Percentiles rank a stretch among this genome's conserved stretches.
Evolutionary conservation across 768 basidiomycete species (phyloP).

Genomic region (Coprinopsis cinerea): DNA sequence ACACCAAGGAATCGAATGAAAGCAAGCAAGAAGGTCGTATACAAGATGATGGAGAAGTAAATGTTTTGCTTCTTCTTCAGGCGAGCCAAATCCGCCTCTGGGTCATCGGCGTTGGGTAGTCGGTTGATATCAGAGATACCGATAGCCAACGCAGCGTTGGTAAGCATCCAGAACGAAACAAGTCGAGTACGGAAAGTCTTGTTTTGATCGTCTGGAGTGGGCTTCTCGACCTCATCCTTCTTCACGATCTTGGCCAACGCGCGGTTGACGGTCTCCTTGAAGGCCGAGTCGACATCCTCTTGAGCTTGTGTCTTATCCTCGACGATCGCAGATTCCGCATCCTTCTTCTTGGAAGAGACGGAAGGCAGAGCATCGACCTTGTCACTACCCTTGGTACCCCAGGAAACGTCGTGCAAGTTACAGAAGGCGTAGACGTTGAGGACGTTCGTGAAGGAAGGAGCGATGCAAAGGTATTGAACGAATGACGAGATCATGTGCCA

Average conservation of each 20-base stretch:
- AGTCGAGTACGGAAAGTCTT: constrained; percentile 90
- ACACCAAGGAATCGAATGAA: constrained; percentile 73
- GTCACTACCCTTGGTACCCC: constrained; percentile 95
- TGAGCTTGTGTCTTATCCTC: constrained; percentile 80
- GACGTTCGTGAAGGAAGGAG: constrained; percentile 91
- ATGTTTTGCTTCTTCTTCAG: constrained; percentile 39
- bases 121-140: constrained; percentile 75
- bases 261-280: constrained; percentile 88
- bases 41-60: constrained; percentile 77
- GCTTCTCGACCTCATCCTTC: constrained; percentile 67
- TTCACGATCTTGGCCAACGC: constrained; percentile 71
- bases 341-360: constrained; percentile 74
- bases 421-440: constrained; percentile 97
- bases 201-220: constrained; percentile 84
- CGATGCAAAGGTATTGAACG: constrained; percentile 83
- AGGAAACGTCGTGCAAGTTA: constrained; percentile 90
- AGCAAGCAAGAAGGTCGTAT: constrained; percentile 71
- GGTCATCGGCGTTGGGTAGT: constrained; percentile 30
- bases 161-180: constrained; percentile 74
- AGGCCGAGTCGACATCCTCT: constrained; percentile 85
- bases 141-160: constrained; percentile 65
- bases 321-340: constrained; percentile 69
- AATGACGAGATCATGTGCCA: constrained; percentile 98
- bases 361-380: constrained; percentile 91
- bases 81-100: constrained; percentile 31